phyloP scores from a whole-genome alignment of 108 stramenopile species.

The Seminavis robusta region DNA sequence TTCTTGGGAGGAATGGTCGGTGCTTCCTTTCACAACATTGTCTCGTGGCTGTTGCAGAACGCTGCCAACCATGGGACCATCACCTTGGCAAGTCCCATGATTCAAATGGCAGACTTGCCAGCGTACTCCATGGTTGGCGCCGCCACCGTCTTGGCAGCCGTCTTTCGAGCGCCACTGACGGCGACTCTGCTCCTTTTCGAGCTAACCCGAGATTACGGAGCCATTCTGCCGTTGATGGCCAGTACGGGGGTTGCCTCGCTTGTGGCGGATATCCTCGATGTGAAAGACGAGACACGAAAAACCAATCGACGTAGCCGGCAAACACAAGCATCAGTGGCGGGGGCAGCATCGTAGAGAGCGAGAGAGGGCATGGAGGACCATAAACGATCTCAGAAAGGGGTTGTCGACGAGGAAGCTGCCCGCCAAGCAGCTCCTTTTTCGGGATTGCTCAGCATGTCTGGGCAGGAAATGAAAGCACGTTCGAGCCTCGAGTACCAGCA shows the following conservation, averaged over 20 bases:
- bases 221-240: constrained; percentile 56
- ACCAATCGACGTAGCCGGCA: no score
- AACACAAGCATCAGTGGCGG: background rate
- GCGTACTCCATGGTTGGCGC: constrained; percentile 81
- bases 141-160: constrained; percentile 60
- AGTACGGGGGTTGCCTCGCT: constrained; percentile 33
- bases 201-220: constrained; percentile 76
- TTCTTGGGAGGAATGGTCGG: constrained; percentile 78
- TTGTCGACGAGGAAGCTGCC: no score
- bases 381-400: background rate
- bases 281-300: no score
- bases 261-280: constrained; percentile 12
- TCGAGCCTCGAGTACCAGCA: no score
- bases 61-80: constrained; percentile 10
- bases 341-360: background rate
- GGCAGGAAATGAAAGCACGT: no score
- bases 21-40: constrained; percentile 63
- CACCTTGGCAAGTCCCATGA: background rate
- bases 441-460: no score
- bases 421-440: no score
- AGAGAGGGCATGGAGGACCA: background rate
- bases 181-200: constrained; percentile 61
- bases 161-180: constrained; percentile 77
- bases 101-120: constrained; percentile 46
- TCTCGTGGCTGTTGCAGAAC: constrained; percentile 23